Percentiles rank a stretch among this genome's conserved stretches.
These are phyloP conservation scores for Rhynchosporium graminicola DNA, from an alignment of 2,329 filamentous ascomycete genomes.

Conservation along the genomic window DNA sequence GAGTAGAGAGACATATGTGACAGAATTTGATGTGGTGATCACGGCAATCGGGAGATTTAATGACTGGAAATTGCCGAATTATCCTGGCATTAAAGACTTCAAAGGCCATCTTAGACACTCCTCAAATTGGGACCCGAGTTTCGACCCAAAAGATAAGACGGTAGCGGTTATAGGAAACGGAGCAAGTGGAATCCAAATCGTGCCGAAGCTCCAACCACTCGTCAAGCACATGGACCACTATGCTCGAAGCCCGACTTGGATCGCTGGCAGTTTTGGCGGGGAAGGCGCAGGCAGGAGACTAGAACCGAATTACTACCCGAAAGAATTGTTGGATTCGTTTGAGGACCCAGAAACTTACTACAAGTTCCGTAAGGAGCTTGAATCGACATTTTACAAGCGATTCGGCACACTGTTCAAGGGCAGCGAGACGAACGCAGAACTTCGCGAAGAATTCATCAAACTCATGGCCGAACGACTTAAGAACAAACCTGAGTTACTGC, in stretches of 20 bases:
- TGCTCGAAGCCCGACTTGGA: slow-evolving; percentile 61
- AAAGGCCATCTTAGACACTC: slow-evolving; percentile 58
- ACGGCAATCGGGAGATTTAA: slow-evolving; percentile 68
- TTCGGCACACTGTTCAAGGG: slow-evolving; percentile 49
- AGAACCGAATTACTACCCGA: slow-evolving; percentile 54
- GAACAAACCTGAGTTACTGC: slow-evolving; percentile 43
- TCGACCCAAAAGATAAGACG: slow-evolving; percentile 49
- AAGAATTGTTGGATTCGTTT: slow-evolving; percentile 58
- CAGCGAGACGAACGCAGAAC: slow-evolving; percentile 42
- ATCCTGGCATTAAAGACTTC: slow-evolving; percentile 53
- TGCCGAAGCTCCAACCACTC: slow-evolving; percentile 45
- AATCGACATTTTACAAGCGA: slow-evolving; percentile 62
- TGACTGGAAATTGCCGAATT: slow-evolving; percentile 62
- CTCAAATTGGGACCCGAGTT: slow-evolving; percentile 59
- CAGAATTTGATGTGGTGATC: slow-evolving; percentile 60
- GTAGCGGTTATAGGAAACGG: slow-evolving; percentile 55
- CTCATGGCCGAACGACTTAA: slow-evolving; percentile 46
- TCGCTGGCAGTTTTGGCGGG: slow-evolving; percentile 46
- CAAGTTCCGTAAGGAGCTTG: slow-evolving; percentile 56
- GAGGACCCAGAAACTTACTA: slow-evolving; percentile 60
- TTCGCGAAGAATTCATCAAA: slow-evolving; percentile 41
- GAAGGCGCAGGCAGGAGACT: slow-evolving; percentile 31
- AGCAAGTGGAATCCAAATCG: slow-evolving; percentile 54
- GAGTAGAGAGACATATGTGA: slow-evolving; percentile 43
- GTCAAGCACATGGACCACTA: slow-evolving; percentile 32